A percentile compares a stretch with the other conserved stretches of the same genome.
These are phyloP conservation scores for Septoria linicola DNA, from an alignment of 2,329 filamentous ascomycete species.

Conservation along the genomic window DNA sequence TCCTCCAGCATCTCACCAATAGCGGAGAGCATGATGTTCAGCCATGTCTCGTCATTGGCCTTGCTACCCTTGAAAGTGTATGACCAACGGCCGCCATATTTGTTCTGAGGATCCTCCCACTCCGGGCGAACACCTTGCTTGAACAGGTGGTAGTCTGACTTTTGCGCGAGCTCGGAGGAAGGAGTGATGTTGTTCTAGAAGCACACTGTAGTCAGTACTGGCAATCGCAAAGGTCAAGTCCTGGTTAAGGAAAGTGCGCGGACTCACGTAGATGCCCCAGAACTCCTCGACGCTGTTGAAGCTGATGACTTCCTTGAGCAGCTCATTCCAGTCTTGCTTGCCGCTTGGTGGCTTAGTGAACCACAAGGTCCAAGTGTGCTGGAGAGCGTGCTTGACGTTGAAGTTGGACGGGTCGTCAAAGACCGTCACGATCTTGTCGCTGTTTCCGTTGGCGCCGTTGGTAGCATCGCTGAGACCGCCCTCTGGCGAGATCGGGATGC, in stretches of 20 bases:
- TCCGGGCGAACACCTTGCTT: constrained; percentile 95
- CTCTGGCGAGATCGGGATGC: constrained; percentile 56
- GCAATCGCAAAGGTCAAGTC: neutral
- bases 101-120: constrained; percentile 98
- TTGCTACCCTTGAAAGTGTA: constrained; percentile 97
- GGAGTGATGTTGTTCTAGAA: constrained; percentile 94
- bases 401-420: constrained; percentile 99
- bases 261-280: constrained; percentile 95
- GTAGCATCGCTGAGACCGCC: constrained; percentile 47
- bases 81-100: constrained; percentile 98
- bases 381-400: constrained; percentile 97
- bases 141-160: constrained; percentile 99
- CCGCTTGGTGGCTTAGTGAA: constrained; percentile 97
- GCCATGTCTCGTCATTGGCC: constrained; percentile 96
- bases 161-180: constrained; percentile 90
- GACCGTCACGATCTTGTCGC: constrained; percentile 74
- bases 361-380: constrained; percentile 98
- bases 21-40: constrained; percentile 92
- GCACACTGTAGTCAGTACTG: constrained; percentile 15
- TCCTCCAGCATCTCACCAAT: constrained; percentile 97
- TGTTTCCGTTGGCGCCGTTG: constrained; percentile 48
- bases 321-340: constrained; percentile 97
- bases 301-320: constrained; percentile 97
- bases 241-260: constrained; percentile 2
- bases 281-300: constrained; percentile 99